Evolutionary conservation across 2,329 filamentous ascomycete species (phyloP), one percentile per base, ranked within the genome.

Genomic region (Ceratocystis destructans): DNA sequence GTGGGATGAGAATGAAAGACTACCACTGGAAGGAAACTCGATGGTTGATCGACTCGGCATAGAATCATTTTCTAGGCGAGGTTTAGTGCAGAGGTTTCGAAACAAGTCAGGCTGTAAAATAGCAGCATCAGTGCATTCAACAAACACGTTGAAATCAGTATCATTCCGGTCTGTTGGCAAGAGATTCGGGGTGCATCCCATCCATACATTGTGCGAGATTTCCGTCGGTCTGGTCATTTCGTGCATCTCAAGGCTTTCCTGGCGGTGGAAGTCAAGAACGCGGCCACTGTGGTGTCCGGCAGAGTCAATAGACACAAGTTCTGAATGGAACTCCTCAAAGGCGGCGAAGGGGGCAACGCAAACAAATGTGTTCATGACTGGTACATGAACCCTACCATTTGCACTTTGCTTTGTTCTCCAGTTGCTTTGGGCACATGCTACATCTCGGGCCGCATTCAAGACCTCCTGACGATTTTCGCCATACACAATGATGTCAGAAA

Each of bases 11-110:
- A 90, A 87, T 71, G 93, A 81, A 66, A 97, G 89, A 71, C 90
- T 95, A n/a, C 94, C 94, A 1, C 93, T 96, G 0, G 91, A 94
- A 0, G 93, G 93, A 69, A 97, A 97, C 70, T 96, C 88, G 64
- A 95, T 77, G 69, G 62, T 64, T n/a, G 48, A 46, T 8, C 64
- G 53, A 8, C 17, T 59, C 6, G 64, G 64, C 50, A 33, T 28
- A 2, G 25, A 28, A 8, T 64, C 64, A 37, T 59, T 28, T 7
- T 63, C 64, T 22, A 68, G 44, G 6, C 37, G 44, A 5, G 61
- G 45, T n/a, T 64, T 64, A 37, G 57, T 44, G 46, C 28, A 53
- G 57, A 41, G 46, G 31, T 41, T 41, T 67, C 83, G 80, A 61
- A 96, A 77, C 5, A 82, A 80, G n/a, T 80, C 79, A 0, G 86